Percentiles rank a stretch among this genome's conserved stretches.
These are phyloP conservation scores for Phytophthora sansomeana DNA, from an alignment of 352 stramenopile genomes.

Conservation along the genomic window DNA sequence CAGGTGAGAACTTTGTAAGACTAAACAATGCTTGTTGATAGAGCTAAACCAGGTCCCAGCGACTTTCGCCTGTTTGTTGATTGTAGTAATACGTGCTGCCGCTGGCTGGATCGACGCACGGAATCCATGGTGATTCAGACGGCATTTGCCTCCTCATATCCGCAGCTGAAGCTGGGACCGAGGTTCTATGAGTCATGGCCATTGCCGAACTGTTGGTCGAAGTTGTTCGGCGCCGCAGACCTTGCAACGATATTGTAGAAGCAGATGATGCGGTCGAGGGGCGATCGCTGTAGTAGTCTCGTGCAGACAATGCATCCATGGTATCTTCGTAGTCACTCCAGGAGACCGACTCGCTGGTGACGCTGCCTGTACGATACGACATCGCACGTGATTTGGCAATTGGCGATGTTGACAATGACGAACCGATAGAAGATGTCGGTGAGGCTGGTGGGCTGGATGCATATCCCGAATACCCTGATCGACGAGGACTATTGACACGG, in stretches of 20 bases:
- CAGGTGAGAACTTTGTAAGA: conserved; percentile 38
- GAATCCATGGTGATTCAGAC: conserved; percentile 50
- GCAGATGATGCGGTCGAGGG: conserved; percentile 36
- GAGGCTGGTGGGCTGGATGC: conserved; percentile 54
- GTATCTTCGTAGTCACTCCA: conserved; percentile 42
- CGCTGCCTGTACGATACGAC: conserved; percentile 42
- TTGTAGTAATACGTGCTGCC: conserved; percentile 80
- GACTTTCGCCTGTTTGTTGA: conserved; percentile 74
- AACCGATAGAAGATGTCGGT: conserved; percentile 53
- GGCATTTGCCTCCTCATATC: conserved; percentile 11
- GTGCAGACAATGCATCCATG: conserved; percentile 27
- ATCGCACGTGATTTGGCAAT: conserved; percentile 30
- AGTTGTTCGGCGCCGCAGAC: conserved; percentile 24
- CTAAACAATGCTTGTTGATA: conserved; percentile 30
- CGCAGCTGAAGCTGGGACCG: not conserved
- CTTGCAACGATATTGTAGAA: conserved; percentile 37
- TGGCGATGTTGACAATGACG: conserved; percentile 51
- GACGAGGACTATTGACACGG: conserved; percentile 22
- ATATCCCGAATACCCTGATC: conserved; percentile 37
- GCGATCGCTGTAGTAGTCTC: conserved; percentile 41
- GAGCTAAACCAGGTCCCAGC: conserved; percentile 53
- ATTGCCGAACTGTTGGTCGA: conserved; percentile 21
- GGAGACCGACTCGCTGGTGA: conserved; percentile 42
- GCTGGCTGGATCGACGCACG: conserved; percentile 64
- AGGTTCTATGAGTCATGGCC: conserved; percentile 15